A percentile compares a stretch with the other conserved stretches of the same genome.
Evolutionary conservation across 1,284 basidiomycete species (phyloP).

Genomic region (Papiliotrema terrestris): DNA sequence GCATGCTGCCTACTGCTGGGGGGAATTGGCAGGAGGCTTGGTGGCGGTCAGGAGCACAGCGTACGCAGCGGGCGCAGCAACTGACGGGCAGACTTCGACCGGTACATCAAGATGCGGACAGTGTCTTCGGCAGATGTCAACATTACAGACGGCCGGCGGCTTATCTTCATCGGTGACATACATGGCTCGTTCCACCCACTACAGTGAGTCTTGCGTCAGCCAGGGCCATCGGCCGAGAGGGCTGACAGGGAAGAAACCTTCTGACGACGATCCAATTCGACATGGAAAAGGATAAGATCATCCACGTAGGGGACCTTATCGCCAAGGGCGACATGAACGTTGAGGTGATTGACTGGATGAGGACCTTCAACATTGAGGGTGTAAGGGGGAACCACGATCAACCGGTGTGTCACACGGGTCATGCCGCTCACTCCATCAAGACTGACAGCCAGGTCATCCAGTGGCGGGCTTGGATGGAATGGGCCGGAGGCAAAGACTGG

Average conservation of each 20-base stretch:
- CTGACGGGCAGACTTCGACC: slow-evolving; percentile 31
- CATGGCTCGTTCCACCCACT: slow-evolving; percentile 73
- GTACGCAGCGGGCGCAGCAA: neutral
- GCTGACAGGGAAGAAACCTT: slow-evolving; percentile 54
- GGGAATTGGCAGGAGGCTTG: too few species aligned
- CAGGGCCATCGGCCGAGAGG: neutral
- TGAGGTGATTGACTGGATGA: slow-evolving; percentile 63
- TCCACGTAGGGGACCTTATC: slow-evolving; percentile 77
- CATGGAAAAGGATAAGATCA: slow-evolving; percentile 60
- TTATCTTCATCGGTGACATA: slow-evolving; percentile 75
- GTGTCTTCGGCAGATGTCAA: slow-evolving; percentile 25
- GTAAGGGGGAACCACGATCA: slow-evolving; percentile 92
- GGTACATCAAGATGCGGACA: slow-evolving; percentile 40
- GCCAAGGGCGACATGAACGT: slow-evolving; percentile 67
- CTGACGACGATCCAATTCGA: slow-evolving; percentile 62
- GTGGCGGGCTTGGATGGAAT: slow-evolving; percentile 74
- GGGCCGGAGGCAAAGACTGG: slow-evolving; percentile 41
- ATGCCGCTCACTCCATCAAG: neutral
- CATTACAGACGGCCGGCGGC: slow-evolving; percentile 47
- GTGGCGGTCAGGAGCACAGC: too few species aligned
- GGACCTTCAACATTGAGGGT: slow-evolving; percentile 60
- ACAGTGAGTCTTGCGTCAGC: slow-evolving; percentile 54
- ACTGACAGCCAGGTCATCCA: slow-evolving; percentile 61
- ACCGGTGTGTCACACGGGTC: slow-evolving; percentile 15
- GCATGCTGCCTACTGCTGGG: too few species aligned